phyloP scores from a whole-genome alignment of 2,329 filamentous ascomycete species.

The Colletotrichum acutatum region DNA sequence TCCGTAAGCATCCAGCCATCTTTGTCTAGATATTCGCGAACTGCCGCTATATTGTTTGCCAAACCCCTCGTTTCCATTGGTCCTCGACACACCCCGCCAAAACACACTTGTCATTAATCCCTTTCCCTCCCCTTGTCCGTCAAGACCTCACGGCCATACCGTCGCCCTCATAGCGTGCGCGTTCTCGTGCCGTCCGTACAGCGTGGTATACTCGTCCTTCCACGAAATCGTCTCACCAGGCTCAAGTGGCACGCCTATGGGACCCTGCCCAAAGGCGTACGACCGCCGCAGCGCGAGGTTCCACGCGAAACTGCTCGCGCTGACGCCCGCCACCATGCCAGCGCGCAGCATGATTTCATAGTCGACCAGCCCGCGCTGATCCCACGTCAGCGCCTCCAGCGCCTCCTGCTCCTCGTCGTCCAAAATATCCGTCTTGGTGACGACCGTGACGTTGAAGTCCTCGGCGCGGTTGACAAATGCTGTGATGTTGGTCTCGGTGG shows the following conservation, averaged over 20 bases:
- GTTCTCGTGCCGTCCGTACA: slow-evolving; percentile 43
- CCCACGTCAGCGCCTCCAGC: slow-evolving; percentile 54
- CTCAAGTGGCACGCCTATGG: slow-evolving; percentile 14
- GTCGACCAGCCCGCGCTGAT: slow-evolving; percentile 62
- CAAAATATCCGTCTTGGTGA: slow-evolving; percentile 56
- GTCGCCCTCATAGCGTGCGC: slow-evolving; percentile 41
- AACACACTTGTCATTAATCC: background rate
- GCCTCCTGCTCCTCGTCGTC: slow-evolving; percentile 45
- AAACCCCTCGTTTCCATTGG: background rate
- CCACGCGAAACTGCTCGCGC: slow-evolving; percentile 58
- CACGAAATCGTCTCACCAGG: slow-evolving; percentile 40
- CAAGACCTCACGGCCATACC: slow-evolving; percentile 29
- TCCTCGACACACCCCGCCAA: no score
- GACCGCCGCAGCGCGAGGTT: slow-evolving; percentile 55
- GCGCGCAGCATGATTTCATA: slow-evolving; percentile 60
- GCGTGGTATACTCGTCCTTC: slow-evolving; percentile 45
- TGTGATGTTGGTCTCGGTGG: slow-evolving; percentile 46
- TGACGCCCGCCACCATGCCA: slow-evolving; percentile 54
- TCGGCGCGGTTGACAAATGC: slow-evolving; percentile 49
- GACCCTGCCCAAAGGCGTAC: slow-evolving; percentile 39
- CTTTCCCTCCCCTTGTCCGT: background rate
- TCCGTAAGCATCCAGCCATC: slow-evolving; percentile 23
- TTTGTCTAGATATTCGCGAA: background rate
- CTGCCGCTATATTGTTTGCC: background rate
- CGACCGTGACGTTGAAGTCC: slow-evolving; percentile 50